Percentiles rank a stretch among this genome's conserved stretches.
Evolutionary conservation across 345 rosid genomes (phyloP).

Genomic region (Aurinia saxatilis): DNA sequence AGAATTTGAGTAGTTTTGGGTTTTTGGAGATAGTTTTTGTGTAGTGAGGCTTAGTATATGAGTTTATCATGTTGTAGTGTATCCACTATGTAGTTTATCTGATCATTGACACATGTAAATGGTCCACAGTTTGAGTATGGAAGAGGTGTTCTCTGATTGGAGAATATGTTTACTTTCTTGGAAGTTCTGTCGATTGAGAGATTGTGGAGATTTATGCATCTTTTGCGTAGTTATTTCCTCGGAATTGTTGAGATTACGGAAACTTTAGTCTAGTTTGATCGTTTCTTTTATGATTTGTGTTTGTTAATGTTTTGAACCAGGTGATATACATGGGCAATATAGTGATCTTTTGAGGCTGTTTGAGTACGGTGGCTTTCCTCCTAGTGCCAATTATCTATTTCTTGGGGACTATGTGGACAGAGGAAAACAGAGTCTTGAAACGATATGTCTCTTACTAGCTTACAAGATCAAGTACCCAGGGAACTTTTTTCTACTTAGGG

Average conservation of each 20-base stretch:
- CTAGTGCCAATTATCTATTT: conserved; percentile 77
- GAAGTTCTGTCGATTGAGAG: conserved; percentile 2
- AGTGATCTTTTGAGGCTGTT: conserved; percentile 87
- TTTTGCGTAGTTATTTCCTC: background rate
- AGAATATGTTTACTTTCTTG: background rate
- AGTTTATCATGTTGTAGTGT: background rate
- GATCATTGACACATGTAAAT: background rate
- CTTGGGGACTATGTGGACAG: conserved; percentile 94
- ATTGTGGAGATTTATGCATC: background rate
- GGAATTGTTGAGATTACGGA: background rate
- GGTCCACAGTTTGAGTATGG: background rate
- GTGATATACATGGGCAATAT: conserved; percentile 92
- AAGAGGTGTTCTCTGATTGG: background rate
- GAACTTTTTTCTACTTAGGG: conserved; percentile 84
- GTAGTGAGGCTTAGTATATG: background rate
- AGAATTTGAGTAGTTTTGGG: background rate
- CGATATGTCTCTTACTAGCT: conserved; percentile 86
- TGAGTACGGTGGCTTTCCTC: conserved; percentile 95
- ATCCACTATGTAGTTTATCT: background rate
- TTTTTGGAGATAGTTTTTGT: background rate
- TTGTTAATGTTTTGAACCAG: conserved; percentile 30
- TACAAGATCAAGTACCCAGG: conserved; percentile 89
- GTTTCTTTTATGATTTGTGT: background rate
- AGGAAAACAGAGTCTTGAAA: conserved; percentile 95
- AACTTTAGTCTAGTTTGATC: background rate